phyloP scores from a whole-genome alignment of 805 yeast species.

The Candida nitratophila region DNA sequence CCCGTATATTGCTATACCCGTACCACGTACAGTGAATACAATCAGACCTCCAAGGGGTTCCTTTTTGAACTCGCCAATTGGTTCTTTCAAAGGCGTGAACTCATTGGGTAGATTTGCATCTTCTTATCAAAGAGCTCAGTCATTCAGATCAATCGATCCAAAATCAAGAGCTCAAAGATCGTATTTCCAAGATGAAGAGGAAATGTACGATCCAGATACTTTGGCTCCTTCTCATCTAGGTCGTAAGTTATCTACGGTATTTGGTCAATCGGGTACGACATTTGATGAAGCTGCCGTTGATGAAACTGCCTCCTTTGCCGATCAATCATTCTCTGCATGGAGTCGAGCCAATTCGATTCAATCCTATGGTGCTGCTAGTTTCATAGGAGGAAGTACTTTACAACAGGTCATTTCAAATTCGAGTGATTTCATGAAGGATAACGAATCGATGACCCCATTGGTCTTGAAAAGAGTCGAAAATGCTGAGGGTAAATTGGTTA shows the following conservation, averaged over 20 bases:
- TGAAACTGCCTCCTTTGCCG: slow-evolving; percentile 36
- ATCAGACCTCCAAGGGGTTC: slow-evolving; percentile 17
- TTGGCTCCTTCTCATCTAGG: slow-evolving; percentile 62
- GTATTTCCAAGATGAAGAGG: slow-evolving; percentile 57
- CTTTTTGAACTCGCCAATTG: slow-evolving; percentile 37
- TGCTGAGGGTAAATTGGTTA: slow-evolving; percentile 59
- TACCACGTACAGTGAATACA: neutral
- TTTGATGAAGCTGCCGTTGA: slow-evolving; percentile 30
- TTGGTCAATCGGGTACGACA: slow-evolving; percentile 12
- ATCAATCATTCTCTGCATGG: slow-evolving; percentile 23
- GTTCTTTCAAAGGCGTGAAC: slow-evolving; percentile 58
- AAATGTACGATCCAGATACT: slow-evolving; percentile 59
- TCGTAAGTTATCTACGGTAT: slow-evolving; percentile 53
- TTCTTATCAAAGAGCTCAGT: slow-evolving; percentile 73
- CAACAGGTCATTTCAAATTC: slow-evolving; percentile 1
- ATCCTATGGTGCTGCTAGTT: slow-evolving; percentile 22
- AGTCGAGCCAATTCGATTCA: slow-evolving; percentile 18
- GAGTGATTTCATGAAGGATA: slow-evolving; percentile 1
- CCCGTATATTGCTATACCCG: slow-evolving; percentile 3
- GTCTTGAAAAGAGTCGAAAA: slow-evolving; percentile 61
- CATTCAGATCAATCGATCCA: slow-evolving; percentile 48
- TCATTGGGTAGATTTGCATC: slow-evolving; percentile 75
- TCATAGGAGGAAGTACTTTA: neutral
- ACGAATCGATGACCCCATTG: slow-evolving; percentile 38
- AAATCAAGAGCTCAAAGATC: slow-evolving; percentile 56